Percentiles rank a stretch among this genome's conserved stretches.
Conservation (phyloP, 495 filamentous ascomycete genomes). For the Ramalina intermedia region DNA sequence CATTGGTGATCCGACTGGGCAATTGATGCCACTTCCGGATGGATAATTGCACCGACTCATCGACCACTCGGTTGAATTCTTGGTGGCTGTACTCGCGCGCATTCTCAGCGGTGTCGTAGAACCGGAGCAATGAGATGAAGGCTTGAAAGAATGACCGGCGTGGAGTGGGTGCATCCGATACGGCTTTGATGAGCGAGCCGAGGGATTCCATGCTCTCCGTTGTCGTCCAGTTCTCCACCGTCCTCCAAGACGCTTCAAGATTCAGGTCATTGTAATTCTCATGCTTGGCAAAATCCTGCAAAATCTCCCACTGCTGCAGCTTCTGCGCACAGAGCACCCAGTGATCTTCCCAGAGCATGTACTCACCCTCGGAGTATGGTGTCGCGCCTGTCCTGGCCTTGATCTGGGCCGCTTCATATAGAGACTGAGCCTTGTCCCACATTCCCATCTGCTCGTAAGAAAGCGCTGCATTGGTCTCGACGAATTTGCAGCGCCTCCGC, state of each 20-base stretch:
- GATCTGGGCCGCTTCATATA: constrained; percentile 93
- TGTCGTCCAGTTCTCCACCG: constrained; percentile 82
- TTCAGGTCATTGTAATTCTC: constrained; percentile 98
- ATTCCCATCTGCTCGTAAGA: constrained; percentile 98
- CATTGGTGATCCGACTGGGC: constrained; percentile 81
- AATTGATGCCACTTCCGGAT: constrained; percentile 98
- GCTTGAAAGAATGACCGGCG: constrained; percentile 90
- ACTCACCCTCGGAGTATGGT: constrained; percentile 91
- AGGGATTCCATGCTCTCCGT: constrained; percentile 74
- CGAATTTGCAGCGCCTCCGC: constrained; percentile 85
- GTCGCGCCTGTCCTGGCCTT: constrained; percentile 87
- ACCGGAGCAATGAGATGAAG: constrained; percentile 89
- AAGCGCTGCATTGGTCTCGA: constrained; percentile 89
- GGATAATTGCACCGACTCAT: constrained; percentile 90
- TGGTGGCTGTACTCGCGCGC: constrained; percentile 20
- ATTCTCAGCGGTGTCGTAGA: constrained; percentile 75
- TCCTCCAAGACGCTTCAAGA: constrained; percentile 86
- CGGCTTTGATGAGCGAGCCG: constrained; percentile 79
- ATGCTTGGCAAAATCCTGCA: constrained; percentile 96
- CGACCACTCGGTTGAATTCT: constrained; percentile 83
- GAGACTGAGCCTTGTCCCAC: constrained; percentile 95
- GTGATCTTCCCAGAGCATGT: constrained; percentile 99
- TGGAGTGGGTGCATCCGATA: constrained; percentile 93
- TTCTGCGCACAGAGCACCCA: constrained; percentile 97
- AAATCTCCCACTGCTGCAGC: constrained; percentile 95